Evolutionary conservation across 345 rosid species (phyloP), one percentile per base, ranked within the genome.

Genomic region (rapeseed (Brassica napus)): DNA sequence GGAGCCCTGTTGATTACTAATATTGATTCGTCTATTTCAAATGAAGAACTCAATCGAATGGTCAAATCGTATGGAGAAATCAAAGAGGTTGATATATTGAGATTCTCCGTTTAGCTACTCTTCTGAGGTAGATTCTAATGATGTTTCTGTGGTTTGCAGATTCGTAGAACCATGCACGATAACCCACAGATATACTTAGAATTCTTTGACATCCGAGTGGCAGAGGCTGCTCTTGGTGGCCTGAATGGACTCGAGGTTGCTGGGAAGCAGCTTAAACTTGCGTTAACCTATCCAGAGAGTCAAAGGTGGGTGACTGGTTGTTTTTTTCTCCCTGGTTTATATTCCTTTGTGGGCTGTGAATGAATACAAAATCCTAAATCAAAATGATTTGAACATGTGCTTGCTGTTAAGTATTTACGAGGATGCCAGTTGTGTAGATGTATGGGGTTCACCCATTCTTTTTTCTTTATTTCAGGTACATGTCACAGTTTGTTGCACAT

Each of bases 201-300:
- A 71, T 94, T 88, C 80, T 94, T 85, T 84, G 98, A 94, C 77
- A 73, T 78, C 79, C 89, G 98, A 89, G 94, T 92, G 23, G 93
- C 98, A 35, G 92, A 88, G 68, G 84, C 89, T 77, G 97, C 98
- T 78, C 86, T 88, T 80, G 82, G 77, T 65, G 88, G 88, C 52
- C 82, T 91, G 79, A 83, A 89, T 76, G 83, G 87, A 81, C 84
- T 85, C 39, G 87, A 88, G 81, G 86, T 92, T 83, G 88, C 91
- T 66, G 94, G 97, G 74, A 94, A 84, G 88, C 90, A 76, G 83
- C 89, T 92, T 75, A 88, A 83, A 73, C 88, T 94, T 77, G 92
- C 86, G 78, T 82, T 87, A 69, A 79, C 88, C 79, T 79, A 28
- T 74, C 84, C 85, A 66, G 90, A 88, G 77, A 84, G 87, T 82